Conservation (phyloP, 257 asterid species). For the Solanum medicagineum region DNA sequence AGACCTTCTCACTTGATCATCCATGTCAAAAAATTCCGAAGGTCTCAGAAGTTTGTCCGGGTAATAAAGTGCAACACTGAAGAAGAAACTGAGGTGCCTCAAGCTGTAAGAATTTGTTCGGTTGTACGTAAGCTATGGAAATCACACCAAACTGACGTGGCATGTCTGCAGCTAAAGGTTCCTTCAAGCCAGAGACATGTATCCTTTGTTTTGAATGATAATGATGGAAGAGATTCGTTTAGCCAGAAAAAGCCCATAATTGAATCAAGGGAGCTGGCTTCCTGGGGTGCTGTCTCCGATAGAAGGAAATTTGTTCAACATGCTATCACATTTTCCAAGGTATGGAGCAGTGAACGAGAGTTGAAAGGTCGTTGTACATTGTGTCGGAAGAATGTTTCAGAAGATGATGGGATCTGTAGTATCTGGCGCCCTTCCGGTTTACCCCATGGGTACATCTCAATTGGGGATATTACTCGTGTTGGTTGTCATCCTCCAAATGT, state of each 20-base stretch:
- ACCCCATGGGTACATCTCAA: slow-evolving; percentile 73
- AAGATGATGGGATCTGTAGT: slow-evolving; percentile 49
- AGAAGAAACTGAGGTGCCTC: slow-evolving; percentile 55
- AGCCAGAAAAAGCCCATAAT: slow-evolving; percentile 29
- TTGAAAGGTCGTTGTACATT: slow-evolving; percentile 74
- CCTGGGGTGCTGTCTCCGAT: slow-evolving; percentile 39
- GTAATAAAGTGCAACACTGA: slow-evolving; percentile 82
- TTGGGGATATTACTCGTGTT: slow-evolving; percentile 80
- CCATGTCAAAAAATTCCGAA: slow-evolving; percentile 65
- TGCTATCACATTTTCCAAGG: slow-evolving; percentile 61
- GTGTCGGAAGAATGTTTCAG: slow-evolving; percentile 67
- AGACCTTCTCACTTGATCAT: slow-evolving; percentile 73
- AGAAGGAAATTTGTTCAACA: slow-evolving; percentile 51
- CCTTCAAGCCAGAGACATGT: slow-evolving; percentile 39
- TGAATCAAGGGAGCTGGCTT: slow-evolving; percentile 41
- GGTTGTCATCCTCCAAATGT: slow-evolving; percentile 88
- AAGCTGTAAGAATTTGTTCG: slow-evolving; percentile 65
- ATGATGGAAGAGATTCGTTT: slow-evolving; percentile 30
- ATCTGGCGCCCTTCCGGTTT: slow-evolving; percentile 93
- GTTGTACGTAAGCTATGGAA: slow-evolving; percentile 68
- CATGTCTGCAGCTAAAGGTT: slow-evolving; percentile 32
- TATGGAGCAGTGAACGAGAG: slow-evolving; percentile 93
- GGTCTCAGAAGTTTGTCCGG: slow-evolving; percentile 84
- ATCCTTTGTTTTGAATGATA: slow-evolving; percentile 21
- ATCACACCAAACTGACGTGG: slow-evolving; percentile 31